Evolutionary conservation across 495 filamentous ascomycete genomes (phyloP), one percentile per base, ranked within the genome.

Genomic region (Lasiosphaeris hirsuta): DNA sequence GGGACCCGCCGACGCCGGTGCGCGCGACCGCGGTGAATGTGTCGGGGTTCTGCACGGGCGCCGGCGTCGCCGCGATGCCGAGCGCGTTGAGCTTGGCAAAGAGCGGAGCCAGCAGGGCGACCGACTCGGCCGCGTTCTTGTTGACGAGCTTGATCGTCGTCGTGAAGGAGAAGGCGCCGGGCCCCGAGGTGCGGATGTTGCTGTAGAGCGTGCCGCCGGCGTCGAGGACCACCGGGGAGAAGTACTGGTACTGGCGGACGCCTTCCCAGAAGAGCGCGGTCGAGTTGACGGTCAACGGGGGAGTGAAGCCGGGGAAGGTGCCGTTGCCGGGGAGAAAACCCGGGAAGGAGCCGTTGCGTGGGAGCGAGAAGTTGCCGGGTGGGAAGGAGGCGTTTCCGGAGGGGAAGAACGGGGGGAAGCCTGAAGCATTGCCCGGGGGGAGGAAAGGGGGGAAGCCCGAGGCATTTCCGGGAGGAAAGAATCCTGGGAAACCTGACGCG

Each of bases 201-300:
- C 69, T 75, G 65, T 76, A 81, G 10, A 68, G 68, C 35, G 69
- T 74, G 37, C 78, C 73, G 6, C 76, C 75, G 9, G 69, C 67
- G 7, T 75, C 73, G 17, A 63, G 62, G 49, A 69, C 63, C 2
- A 58, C 58, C 1, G 73, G 69, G 0, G 65, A 56, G 51, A 74
- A 69, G 33, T 59, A 55, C 53, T 78, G 77, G 65, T 78, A 78
- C 10, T 67, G 52, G 0, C 59, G 51, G n/a, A 79, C 69, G 5
- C 68, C 77, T 18, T 69, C 46, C 78, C 78, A 84, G 71, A 81
- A 84, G 7, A 67, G 71, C 11, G 76, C 74, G 49, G 46, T 48
- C 1, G 14, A 18, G 49, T 58, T 55, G 9, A 54, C 15, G 18
- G 34, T 47, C 4, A 51, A 39, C 3, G 61, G 37, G 1, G 56